phyloP scores from a whole-genome alignment of 2,329 filamentous ascomycete genomes.

The Ophiocordyceps camponoti-saundersi region DNA sequence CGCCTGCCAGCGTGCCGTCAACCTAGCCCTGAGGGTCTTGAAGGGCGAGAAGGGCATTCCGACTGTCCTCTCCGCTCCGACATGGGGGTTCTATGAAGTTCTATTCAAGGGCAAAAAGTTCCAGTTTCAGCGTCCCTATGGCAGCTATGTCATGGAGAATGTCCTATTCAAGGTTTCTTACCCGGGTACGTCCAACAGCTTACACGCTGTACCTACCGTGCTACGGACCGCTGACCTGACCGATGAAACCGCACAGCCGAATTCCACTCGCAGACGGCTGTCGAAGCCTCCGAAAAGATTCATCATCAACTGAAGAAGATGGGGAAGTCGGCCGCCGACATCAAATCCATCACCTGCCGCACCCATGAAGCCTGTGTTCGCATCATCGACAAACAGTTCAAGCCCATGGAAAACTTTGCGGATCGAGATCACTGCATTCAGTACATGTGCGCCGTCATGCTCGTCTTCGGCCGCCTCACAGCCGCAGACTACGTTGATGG shows the following conservation, averaged over 20 bases:
- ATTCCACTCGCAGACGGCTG: slow-evolving; percentile 97
- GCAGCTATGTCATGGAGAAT: slow-evolving; percentile 99
- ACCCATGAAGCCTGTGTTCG: slow-evolving; percentile 97
- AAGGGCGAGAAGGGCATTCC: slow-evolving; percentile 84
- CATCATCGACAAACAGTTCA: slow-evolving; percentile 99
- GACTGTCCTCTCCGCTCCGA: slow-evolving; percentile 79
- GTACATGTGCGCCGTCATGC: slow-evolving; percentile 97
- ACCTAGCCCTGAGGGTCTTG: slow-evolving; percentile 76
- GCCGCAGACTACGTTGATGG: slow-evolving; percentile 89
- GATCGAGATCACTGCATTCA: slow-evolving; percentile 99
- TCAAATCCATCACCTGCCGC: slow-evolving; percentile 83
- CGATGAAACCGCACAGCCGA: slow-evolving; percentile 37
- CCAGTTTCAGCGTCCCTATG: slow-evolving; percentile 88
- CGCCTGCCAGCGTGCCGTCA: slow-evolving; percentile 89
- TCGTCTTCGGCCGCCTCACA: slow-evolving; percentile 83
- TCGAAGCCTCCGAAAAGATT: slow-evolving; percentile 84
- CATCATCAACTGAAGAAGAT: slow-evolving; percentile 64
- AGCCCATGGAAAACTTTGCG: slow-evolving; percentile 99
- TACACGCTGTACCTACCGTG: not conserved
- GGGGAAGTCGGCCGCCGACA: slow-evolving; percentile 86
- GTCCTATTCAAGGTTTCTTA: slow-evolving; percentile 99
- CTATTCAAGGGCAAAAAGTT: slow-evolving; percentile 94
- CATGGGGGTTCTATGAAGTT: slow-evolving; percentile 98
- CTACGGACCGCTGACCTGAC: not conserved
- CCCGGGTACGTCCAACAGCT: slow-evolving; percentile 48